Evolutionary conservation across 352 stramenopile species (phyloP), one percentile per base, ranked within the genome.

Genomic region (Aphanomyces cochlioides): DNA sequence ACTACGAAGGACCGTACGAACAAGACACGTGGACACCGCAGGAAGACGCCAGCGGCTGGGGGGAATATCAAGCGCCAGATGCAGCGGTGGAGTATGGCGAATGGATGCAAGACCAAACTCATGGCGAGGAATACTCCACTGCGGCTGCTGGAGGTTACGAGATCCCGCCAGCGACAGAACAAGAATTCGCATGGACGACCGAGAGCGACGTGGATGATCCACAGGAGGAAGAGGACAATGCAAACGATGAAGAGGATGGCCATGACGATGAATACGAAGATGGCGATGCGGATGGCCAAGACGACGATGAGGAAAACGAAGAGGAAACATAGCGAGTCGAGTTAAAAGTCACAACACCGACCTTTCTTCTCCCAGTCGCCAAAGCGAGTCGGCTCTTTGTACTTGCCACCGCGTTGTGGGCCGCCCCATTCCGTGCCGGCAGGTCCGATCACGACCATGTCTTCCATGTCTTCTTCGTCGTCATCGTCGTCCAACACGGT

Each of bases 291-390:
- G 5, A 19, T 0, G 67, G 72, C 8, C 72, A 72, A 15, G 71
- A 73, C 4, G 66, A 72, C 53, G 72, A 65, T 7, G 58, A 72
- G 38, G 41, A 67, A 47, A 43, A 67, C 6, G 70, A 75, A 54
- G 70, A 68, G 34, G 61, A 72, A 39, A 12, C 43, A n/a, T 43
- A 40, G 19, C 6, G 7, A 56, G 21, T n/a, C 36, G 34, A 12
- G 71, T 81, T 75, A 98, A 78, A 99, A 99, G 75, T 99, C 96
- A 15, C 88, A 96, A 79, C 95, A 98, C 13, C 96, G 83, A 19
- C 96, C 96, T 73, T 98, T 98, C 68, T 96, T 90, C 80, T 99
- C 96, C 96, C 96, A 99, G 79, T 99, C 96, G 53, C 96, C 96
- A 78, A 97, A 99, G 40, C 96, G 84, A 54, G 96, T 99, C 28